Evolutionary conservation across 257 asterid genomes (phyloP).

Genomic region (Nicotiana sylvestris): DNA sequence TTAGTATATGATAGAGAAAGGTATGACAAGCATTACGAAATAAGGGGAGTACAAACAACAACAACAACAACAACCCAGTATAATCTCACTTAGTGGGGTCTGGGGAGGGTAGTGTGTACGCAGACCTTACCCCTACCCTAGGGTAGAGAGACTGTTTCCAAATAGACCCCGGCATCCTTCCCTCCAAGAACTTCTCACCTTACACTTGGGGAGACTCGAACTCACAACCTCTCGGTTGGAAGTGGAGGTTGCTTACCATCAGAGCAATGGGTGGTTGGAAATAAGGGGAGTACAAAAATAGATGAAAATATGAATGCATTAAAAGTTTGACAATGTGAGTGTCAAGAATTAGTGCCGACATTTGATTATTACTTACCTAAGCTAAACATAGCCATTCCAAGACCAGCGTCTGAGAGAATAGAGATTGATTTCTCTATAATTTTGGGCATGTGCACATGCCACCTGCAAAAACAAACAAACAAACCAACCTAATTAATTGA

Average conservation of each 20-base stretch:
- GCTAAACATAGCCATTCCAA: constrained; percentile 99
- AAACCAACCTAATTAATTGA: not conserved
- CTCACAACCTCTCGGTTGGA: too few species aligned
- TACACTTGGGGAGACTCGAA: too few species aligned
- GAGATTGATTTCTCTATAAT: constrained; percentile 60
- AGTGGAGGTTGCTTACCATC: too few species aligned
- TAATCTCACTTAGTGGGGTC: too few species aligned
- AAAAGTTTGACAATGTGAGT: not conserved
- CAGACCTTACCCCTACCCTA: too few species aligned
- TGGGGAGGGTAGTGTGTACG: too few species aligned
- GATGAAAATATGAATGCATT: not conserved
- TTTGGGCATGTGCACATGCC: constrained; percentile 84
- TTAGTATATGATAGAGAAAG: not conserved
- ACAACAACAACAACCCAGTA: too few species aligned
- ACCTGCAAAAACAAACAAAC: constrained; percentile 41
- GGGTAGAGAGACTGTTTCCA: too few species aligned
- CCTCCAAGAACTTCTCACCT: too few species aligned
- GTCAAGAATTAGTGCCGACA: not conserved
- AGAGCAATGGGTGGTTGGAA: too few species aligned
- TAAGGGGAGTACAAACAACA: too few species aligned
- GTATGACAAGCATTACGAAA: not conserved
- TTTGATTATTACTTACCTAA: constrained; percentile 46
- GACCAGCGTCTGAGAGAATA: constrained; percentile 91
- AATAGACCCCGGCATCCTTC: too few species aligned
- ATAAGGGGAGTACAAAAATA: not conserved